Percentiles rank a stretch among this genome's conserved stretches.
These are phyloP conservation scores for Hymenoscyphus fructigenus DNA, from an alignment of 2,329 filamentous ascomycete genomes.

Conservation along the genomic window DNA sequence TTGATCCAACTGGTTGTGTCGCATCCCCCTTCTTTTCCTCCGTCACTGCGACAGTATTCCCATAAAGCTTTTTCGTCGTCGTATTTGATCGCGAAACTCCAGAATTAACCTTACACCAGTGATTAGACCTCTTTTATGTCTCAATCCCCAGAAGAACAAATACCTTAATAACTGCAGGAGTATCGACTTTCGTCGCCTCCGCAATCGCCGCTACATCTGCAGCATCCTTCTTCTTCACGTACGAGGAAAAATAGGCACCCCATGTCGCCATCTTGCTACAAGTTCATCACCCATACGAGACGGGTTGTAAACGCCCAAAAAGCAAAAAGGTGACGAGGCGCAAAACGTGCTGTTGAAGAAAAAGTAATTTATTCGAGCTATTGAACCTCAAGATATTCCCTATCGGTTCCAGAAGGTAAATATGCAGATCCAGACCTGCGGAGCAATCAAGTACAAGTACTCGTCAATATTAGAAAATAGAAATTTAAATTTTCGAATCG, in stretches of 20 bases:
- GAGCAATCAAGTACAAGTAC: not conserved
- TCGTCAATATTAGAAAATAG: not conserved
- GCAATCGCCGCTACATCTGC: not conserved
- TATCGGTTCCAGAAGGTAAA: not conserved
- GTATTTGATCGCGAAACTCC: not conserved
- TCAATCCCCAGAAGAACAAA: not conserved
- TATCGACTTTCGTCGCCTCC: constrained; percentile 1
- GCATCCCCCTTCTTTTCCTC: constrained; percentile 7
- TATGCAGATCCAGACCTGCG: not conserved
- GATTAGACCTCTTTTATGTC: not conserved
- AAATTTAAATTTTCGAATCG: not conserved
- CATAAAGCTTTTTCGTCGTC: constrained; percentile 16
- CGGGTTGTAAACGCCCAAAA: not conserved
- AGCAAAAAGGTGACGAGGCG: not conserved
- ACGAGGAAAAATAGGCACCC: constrained; percentile 25
- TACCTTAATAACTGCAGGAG: not conserved
- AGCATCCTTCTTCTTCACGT: constrained; percentile 22
- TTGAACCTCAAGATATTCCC: not conserved
- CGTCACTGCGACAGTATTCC: constrained; percentile 3
- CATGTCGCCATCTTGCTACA: constrained; percentile 21
- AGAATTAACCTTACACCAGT: not conserved
- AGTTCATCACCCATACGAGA: constrained; percentile 4
- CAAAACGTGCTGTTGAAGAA: not conserved
- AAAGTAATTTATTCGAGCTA: not conserved
- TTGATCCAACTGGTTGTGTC: constrained; percentile 10